Evolutionary conservation across 1,139 yeast species (phyloP).

Genomic region (Taiozyma sp.): DNA sequence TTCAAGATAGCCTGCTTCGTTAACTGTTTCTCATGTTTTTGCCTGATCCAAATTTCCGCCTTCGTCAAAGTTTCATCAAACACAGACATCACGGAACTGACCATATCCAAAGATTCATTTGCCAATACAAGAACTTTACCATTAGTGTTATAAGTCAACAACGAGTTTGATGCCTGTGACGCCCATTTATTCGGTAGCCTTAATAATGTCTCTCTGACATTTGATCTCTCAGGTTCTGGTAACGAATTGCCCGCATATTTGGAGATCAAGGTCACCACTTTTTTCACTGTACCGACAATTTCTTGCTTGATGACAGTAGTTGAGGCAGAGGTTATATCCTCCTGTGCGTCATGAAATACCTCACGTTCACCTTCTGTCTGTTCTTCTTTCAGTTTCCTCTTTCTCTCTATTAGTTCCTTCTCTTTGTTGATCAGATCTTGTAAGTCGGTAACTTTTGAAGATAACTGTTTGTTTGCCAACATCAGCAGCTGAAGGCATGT

Average conservation of each 20-base stretch:
- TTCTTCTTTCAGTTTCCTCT: constrained; percentile 6
- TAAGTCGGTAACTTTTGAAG: constrained; percentile 55
- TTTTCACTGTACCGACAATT: constrained; percentile 82
- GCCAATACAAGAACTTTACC: constrained; percentile 78
- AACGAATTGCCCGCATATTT: constrained; percentile 72
- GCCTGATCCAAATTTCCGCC: constrained; percentile 79
- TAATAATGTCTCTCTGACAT: constrained; percentile 75
- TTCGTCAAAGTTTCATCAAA: constrained; percentile 79
- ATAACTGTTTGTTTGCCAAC: constrained; percentile 71
- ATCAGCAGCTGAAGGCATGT: constrained; percentile 71
- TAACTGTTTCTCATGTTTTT: constrained; percentile 22
- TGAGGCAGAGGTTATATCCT: constrained; percentile 16
- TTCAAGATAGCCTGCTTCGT: constrained; percentile 23
- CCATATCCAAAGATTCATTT: constrained; percentile 86
- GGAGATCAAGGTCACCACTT: constrained; percentile 80
- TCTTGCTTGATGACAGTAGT: constrained; percentile 63
- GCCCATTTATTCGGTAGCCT: constrained; percentile 68
- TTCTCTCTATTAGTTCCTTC: constrained; percentile 29
- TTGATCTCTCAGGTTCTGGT: constrained; percentile 81
- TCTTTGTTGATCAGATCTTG: constrained; percentile 46
- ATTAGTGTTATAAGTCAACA: constrained; percentile 37
- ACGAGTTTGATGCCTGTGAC: constrained; percentile 16
- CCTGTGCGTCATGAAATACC: constrained; percentile 23
- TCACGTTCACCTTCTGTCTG: constrained; percentile 23
- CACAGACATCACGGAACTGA: constrained; percentile 73